phyloP scores from a whole-genome alignment of 2,329 filamentous ascomycete species.

The Pseudocercospora pini-densiflorae region DNA sequence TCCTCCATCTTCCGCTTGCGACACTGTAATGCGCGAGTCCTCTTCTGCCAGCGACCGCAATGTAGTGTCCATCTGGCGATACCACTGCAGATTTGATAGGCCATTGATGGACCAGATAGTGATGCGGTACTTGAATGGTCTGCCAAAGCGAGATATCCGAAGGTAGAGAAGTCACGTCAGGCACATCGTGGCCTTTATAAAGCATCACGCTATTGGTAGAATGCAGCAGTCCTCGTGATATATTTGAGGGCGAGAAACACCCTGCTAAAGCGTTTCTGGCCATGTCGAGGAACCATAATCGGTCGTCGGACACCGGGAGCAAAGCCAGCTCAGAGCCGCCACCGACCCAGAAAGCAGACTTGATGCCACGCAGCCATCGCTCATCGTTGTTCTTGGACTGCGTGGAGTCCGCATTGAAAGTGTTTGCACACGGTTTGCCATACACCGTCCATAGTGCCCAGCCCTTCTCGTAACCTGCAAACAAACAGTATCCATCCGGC shows the following conservation, averaged over 20 bases:
- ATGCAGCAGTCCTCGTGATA: conserved; percentile 86
- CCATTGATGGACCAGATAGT: conserved; percentile 91
- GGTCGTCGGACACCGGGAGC: conserved; percentile 68
- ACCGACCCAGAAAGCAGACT: conserved; percentile 81
- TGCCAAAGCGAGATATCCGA: conserved; percentile 96
- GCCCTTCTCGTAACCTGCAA: conserved; percentile 87
- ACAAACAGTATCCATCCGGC: conserved; percentile 93
- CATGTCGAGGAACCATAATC: conserved; percentile 87
- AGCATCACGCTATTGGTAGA: conserved; percentile 88
- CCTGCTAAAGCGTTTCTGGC: conserved; percentile 91
- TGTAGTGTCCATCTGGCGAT: conserved; percentile 89
- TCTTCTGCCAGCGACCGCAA: conserved; percentile 91
- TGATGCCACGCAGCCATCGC: conserved; percentile 80
- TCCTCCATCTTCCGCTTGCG: conserved; percentile 93
- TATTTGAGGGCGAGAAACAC: conserved; percentile 88
- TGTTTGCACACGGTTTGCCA: conserved; percentile 84
- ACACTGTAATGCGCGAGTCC: conserved; percentile 96
- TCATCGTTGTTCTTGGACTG: conserved; percentile 73
- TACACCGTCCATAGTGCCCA: conserved; percentile 99
- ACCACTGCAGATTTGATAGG: conserved; percentile 86
- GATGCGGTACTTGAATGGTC: conserved; percentile 80
- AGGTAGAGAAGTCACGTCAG: conserved; percentile 88
- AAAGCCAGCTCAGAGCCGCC: conserved; percentile 86
- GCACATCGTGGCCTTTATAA: conserved; percentile 90
- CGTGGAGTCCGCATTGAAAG: conserved; percentile 72